phyloP scores from a whole-genome alignment of 1,284 basidiomycete genomes.

The Moniliella sp. region DNA sequence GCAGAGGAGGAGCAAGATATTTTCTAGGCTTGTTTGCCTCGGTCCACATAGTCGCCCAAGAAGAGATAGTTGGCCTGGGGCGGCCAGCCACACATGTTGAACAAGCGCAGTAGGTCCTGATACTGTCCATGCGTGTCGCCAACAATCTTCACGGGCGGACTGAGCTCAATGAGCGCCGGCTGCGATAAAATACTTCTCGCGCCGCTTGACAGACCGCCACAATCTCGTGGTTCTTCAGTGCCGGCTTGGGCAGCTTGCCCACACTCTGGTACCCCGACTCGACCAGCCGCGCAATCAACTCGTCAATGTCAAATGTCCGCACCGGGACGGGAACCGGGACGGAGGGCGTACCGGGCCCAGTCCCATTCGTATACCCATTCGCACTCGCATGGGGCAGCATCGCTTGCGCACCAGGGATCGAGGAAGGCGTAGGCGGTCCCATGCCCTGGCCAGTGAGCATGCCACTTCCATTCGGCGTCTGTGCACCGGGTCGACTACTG shows the following conservation, averaged over 20 bases:
- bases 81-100: conserved; percentile 98
- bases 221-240: conserved; percentile 91
- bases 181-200: conserved; percentile 85
- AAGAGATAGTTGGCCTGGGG: conserved; percentile 94
- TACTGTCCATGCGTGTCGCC: conserved; percentile 98
- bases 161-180: conserved; percentile 88
- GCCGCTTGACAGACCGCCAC: conserved; percentile 85
- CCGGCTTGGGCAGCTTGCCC: conserved; percentile 91
- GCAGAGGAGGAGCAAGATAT: conserved; percentile 80
- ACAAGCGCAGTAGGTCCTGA: conserved; percentile 85
- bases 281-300: conserved; percentile 86
- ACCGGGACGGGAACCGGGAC: too few relatives aligned
- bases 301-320: conserved; percentile 67
- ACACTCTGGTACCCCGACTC: conserved; percentile 91
- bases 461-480: too few relatives aligned
- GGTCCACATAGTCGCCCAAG: conserved; percentile 92
- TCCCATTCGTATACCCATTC: too few relatives aligned
- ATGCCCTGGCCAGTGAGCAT: too few relatives aligned
- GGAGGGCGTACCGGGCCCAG: too few relatives aligned
- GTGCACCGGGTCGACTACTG: too few relatives aligned
- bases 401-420: too few relatives aligned
- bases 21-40: conserved; percentile 97
- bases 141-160: conserved; percentile 95
- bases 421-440: too few relatives aligned
- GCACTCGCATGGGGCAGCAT: too few relatives aligned